A percentile compares a stretch with the other conserved stretches of the same genome.
phyloP scores from a whole-genome alignment of 495 filamentous ascomycete genomes.

The Apiosordaria backusii region DNA sequence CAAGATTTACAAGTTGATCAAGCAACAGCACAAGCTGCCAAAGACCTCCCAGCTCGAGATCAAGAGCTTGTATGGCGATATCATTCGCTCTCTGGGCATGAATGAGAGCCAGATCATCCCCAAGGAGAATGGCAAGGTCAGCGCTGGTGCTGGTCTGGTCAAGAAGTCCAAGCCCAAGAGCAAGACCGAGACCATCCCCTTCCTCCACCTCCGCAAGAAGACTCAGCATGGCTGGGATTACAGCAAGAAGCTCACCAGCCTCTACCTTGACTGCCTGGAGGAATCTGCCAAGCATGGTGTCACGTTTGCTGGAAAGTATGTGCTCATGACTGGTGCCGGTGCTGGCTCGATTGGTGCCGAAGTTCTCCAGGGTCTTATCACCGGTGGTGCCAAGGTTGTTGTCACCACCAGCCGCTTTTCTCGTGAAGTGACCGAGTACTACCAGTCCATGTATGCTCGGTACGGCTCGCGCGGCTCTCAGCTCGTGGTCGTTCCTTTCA shows the following conservation, averaged over 20 bases:
- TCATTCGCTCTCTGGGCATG: conserved; percentile 90
- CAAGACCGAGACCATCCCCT: conserved; percentile 95
- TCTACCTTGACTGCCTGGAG: conserved; percentile 89
- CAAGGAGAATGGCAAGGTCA: conserved; percentile 62
- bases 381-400: conserved; percentile 90
- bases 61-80: conserved; percentile 87
- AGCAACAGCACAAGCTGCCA: conserved; percentile 92
- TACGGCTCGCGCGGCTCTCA: conserved; percentile 92
- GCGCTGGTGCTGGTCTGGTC: conserved; percentile 39
- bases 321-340: conserved; percentile 96
- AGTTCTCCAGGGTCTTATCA: conserved; percentile 92
- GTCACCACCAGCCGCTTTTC: conserved; percentile 97
- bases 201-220: conserved; percentile 95
- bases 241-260: conserved; percentile 91
- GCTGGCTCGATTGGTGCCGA: conserved; percentile 99
- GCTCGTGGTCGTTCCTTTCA: conserved; percentile 96
- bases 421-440: conserved; percentile 97
- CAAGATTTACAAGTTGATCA: conserved; percentile 94
- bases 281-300: conserved; percentile 81
- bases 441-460: conserved; percentile 95
- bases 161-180: conserved; percentile 77
- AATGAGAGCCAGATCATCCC: conserved; percentile 96
- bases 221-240: conserved; percentile 96
- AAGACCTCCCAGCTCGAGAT: conserved; percentile 94
- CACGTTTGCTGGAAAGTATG: conserved; percentile 91